Evolutionary conservation across 305 asterid species (phyloP).

Genomic region (Solanum hybrid): DNA sequence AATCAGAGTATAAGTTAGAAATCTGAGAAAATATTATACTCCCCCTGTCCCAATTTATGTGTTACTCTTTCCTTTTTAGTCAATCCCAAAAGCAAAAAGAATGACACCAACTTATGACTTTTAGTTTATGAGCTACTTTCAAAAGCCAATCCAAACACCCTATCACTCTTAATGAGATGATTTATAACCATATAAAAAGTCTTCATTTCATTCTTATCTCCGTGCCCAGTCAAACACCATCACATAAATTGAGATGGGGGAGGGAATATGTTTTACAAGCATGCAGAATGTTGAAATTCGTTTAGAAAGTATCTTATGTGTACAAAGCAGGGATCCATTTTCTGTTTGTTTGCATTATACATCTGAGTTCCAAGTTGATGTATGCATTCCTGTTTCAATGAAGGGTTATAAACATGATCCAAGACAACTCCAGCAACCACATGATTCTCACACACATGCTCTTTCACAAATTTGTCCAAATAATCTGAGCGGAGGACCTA

Average conservation of each 20-base stretch:
- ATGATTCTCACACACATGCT: conserved; percentile 53
- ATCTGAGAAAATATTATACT: not conserved
- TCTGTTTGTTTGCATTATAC: conserved; percentile 6
- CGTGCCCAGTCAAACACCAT: not conserved
- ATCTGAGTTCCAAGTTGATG: conserved; percentile 8
- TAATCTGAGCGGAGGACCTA: conserved; percentile 52
- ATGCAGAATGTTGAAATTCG: not conserved
- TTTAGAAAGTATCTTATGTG: not conserved
- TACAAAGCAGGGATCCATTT: not conserved
- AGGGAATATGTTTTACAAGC: not conserved
- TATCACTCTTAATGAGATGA: not conserved
- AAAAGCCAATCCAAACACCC: not conserved
- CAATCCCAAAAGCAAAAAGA: not conserved
- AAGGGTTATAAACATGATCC: conserved; percentile 54
- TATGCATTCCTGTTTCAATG: not conserved
- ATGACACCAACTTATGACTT: not conserved
- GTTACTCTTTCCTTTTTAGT: not conserved
- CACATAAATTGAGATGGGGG: not conserved
- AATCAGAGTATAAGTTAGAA: not conserved
- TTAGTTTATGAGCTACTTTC: not conserved
- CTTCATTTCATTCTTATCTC: not conserved
- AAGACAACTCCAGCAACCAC: conserved; percentile 66
- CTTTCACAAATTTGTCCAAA: conserved; percentile 66
- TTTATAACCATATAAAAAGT: not conserved
- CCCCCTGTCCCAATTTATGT: not conserved